Evolutionary conservation across 805 yeast species (phyloP).

Genomic region (Sugiyamaella mastotermitis): DNA sequence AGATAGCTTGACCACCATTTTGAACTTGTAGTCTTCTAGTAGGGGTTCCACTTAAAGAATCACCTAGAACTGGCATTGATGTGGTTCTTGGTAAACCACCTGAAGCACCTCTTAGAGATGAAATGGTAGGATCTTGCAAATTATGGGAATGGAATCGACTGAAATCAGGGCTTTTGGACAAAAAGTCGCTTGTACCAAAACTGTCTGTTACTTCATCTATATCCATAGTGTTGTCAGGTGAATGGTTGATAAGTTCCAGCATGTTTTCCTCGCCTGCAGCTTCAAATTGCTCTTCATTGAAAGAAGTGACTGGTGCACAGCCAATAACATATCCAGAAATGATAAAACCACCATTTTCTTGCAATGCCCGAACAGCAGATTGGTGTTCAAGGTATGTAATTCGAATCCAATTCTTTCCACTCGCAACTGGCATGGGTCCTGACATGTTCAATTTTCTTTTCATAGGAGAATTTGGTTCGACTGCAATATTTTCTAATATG

Average conservation of each 20-base stretch:
- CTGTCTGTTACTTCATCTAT: constrained; percentile 1
- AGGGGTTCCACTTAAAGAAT: constrained; percentile 4
- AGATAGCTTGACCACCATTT: constrained; percentile 24
- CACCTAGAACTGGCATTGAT: constrained; percentile 18
- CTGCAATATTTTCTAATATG: constrained; percentile 55
- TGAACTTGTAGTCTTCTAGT: constrained; percentile 14
- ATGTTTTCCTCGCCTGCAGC: constrained; percentile 8
- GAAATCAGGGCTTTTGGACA: neutral
- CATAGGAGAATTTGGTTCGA: constrained; percentile 23
- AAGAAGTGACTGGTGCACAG: constrained; percentile 57
- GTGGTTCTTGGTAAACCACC: constrained; percentile 14
- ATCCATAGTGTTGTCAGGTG: constrained; percentile 4
- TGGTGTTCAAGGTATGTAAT: constrained; percentile 71
- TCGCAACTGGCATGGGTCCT: constrained; percentile 53
- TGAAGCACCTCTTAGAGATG: neutral
- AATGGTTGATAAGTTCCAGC: constrained; percentile 12
- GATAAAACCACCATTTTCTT: constrained; percentile 71
- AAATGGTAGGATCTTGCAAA: neutral
- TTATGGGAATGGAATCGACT: neutral
- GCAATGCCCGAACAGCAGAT: constrained; percentile 75
- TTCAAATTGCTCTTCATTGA: constrained; percentile 8
- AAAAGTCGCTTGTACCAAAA: neutral
- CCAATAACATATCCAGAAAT: constrained; percentile 58
- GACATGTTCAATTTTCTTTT: constrained; percentile 10
- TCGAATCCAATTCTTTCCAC: constrained; percentile 90